Percentiles rank a stretch among this genome's conserved stretches.
These are phyloP conservation scores for Beauveria varroae DNA, from an alignment of 2,329 filamentous ascomycete genomes.

Conservation along the genomic window DNA sequence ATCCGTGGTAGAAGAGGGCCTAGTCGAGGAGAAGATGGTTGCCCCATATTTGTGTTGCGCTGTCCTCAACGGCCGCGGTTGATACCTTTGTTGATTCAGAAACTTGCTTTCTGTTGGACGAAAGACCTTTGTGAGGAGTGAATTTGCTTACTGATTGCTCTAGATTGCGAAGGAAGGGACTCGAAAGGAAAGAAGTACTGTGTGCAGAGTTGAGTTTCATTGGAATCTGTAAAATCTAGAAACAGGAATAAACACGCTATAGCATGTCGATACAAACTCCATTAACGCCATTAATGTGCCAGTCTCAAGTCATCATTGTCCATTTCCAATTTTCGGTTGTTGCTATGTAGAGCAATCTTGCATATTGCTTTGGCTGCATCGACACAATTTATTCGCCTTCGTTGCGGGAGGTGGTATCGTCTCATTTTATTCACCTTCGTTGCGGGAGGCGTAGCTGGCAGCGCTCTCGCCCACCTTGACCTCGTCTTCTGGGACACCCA, in stretches of 20 bases:
- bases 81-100: not conserved
- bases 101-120: not conserved
- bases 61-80: not conserved
- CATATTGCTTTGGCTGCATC: not conserved
- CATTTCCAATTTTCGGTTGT: not conserved
- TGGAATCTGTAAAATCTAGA: not conserved
- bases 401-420: not conserved
- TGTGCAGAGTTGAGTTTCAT: not conserved
- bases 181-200: not conserved
- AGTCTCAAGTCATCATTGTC: not conserved
- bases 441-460: conserved; percentile 27
- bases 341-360: not conserved
- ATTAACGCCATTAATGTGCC: not conserved
- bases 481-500: conserved; percentile 53
- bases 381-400: not conserved
- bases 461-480: conserved; percentile 56
- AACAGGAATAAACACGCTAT: not conserved
- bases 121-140: not conserved
- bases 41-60: not conserved
- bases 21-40: not conserved
- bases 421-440: not conserved
- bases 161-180: not conserved
- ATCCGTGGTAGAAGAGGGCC: not conserved
- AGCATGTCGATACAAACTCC: not conserved
- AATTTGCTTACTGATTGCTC: not conserved